Conservation (phyloP, 1,284 basidiomycete species). For the Irpex rosettiformis region DNA sequence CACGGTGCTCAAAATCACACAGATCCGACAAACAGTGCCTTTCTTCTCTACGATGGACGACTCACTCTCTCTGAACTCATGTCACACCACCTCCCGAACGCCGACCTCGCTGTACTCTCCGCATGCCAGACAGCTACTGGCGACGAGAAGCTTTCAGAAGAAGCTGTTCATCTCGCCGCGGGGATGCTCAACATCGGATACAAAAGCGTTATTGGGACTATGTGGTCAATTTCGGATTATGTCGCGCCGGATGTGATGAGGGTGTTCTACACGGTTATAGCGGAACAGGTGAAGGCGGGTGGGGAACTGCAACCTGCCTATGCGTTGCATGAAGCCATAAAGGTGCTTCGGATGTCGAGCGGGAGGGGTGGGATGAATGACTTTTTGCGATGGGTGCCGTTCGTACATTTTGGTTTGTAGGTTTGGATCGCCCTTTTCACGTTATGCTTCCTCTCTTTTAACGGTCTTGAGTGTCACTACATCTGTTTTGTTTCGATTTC, state of each 20-base stretch:
- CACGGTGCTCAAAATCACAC: conserved; percentile 16
- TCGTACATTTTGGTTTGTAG: too few species aligned
- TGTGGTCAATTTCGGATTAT: background rate
- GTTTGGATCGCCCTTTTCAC: too few species aligned
- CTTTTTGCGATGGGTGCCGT: too few species aligned
- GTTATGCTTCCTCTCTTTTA: too few species aligned
- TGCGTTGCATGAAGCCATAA: background rate
- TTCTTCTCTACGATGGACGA: conserved; percentile 14
- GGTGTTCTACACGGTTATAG: too few species aligned
- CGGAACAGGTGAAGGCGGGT: background rate
- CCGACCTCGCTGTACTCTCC: background rate
- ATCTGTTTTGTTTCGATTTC: too few species aligned
- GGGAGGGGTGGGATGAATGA: too few species aligned
- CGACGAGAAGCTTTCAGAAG: background rate
- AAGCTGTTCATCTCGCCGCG: background rate
- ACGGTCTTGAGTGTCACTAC: too few species aligned
- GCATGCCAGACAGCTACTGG: background rate
- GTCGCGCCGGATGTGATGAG: too few species aligned
- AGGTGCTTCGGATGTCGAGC: background rate
- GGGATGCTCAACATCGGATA: background rate
- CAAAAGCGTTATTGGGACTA: background rate
- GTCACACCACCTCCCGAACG: background rate
- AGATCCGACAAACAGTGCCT: conserved; percentile 14
- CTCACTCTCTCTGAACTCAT: conserved; percentile 16
- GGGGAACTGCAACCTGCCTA: too few species aligned